Evolutionary conservation across 2,329 filamentous ascomycete species (phyloP).

Genomic region (Scedosporium aurantiacum): DNA sequence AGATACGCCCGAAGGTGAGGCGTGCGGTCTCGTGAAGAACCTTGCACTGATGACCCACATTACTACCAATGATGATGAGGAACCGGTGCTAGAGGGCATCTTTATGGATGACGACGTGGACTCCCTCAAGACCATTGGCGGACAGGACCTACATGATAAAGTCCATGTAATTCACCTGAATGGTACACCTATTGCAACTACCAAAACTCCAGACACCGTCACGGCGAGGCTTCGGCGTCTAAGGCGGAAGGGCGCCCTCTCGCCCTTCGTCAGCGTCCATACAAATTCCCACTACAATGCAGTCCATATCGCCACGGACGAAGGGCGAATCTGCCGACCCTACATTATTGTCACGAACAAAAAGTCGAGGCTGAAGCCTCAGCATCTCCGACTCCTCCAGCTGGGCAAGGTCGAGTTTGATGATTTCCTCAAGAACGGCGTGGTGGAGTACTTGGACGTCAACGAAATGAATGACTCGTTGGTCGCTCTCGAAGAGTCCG

Average conservation of each 20-base stretch:
- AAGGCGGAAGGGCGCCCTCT: constrained; percentile 80
- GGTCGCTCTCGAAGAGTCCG: constrained; percentile 78
- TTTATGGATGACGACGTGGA: constrained; percentile 80
- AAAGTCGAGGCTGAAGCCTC: constrained; percentile 65
- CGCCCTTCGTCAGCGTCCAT: constrained; percentile 92
- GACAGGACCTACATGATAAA: constrained; percentile 73
- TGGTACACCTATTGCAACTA: constrained; percentile 84
- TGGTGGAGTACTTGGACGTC: constrained; percentile 94
- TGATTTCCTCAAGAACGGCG: constrained; percentile 77
- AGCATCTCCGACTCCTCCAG: constrained; percentile 71
- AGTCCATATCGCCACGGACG: constrained; percentile 92
- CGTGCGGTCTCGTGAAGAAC: constrained; percentile 96
- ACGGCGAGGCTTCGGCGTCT: constrained; percentile 75
- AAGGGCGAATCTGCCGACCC: constrained; percentile 90
- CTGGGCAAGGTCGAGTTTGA: constrained; percentile 83
- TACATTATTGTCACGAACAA: constrained; percentile 90
- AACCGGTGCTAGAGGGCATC: constrained; percentile 74
- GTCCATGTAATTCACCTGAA: constrained; percentile 91
- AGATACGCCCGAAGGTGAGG: constrained; percentile 96
- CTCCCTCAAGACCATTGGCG: constrained; percentile 57
- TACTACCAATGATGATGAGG: constrained; percentile 91
- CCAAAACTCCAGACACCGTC: constrained; percentile 76
- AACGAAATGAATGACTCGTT: constrained; percentile 97
- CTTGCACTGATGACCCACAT: constrained; percentile 98
- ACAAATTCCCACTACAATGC: constrained; percentile 88